Percentiles rank a stretch among this genome's conserved stretches.
These are phyloP conservation scores for Chlorella sp. DNA, from an alignment of 139 green algal species.

Conservation along the genomic window DNA sequence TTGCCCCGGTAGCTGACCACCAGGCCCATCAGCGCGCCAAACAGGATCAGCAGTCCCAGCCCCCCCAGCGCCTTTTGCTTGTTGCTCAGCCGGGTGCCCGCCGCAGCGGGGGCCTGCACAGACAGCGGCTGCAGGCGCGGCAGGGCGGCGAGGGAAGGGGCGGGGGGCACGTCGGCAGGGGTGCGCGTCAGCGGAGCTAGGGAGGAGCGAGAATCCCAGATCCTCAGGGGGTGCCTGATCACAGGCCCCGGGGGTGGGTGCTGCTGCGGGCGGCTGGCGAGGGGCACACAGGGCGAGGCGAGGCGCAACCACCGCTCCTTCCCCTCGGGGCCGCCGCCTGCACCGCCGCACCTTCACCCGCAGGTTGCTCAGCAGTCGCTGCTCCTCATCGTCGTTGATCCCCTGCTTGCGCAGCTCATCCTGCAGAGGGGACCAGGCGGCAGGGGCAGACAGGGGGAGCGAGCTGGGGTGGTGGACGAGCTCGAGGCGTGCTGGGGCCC, in stretches of 20 bases:
- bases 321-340: background rate
- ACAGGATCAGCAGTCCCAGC: constrained; percentile 5
- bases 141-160: background rate
- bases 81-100: background rate
- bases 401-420: constrained; percentile 50
- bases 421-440: background rate
- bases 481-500: background rate
- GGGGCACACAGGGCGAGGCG: too few relatives aligned
- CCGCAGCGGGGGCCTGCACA: constrained; percentile 10
- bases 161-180: background rate
- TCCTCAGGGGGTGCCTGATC: background rate
- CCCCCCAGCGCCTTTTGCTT: constrained; percentile 24
- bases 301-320: background rate
- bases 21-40: constrained; percentile 22
- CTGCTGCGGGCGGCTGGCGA: background rate
- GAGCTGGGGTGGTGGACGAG: background rate
- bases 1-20: constrained; percentile 7
- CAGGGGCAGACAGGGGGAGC: background rate
- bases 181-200: background rate
- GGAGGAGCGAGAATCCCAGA: background rate
- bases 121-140: constrained; percentile 39
- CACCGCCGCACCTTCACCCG: constrained; percentile 36
- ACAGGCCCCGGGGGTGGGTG: background rate
- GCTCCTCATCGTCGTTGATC: constrained; percentile 50
- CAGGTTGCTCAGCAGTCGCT: constrained; percentile 48